Evolutionary conservation across 2,329 filamentous ascomycete genomes (phyloP).

Genomic region (Ophiostoma sp.): DNA sequence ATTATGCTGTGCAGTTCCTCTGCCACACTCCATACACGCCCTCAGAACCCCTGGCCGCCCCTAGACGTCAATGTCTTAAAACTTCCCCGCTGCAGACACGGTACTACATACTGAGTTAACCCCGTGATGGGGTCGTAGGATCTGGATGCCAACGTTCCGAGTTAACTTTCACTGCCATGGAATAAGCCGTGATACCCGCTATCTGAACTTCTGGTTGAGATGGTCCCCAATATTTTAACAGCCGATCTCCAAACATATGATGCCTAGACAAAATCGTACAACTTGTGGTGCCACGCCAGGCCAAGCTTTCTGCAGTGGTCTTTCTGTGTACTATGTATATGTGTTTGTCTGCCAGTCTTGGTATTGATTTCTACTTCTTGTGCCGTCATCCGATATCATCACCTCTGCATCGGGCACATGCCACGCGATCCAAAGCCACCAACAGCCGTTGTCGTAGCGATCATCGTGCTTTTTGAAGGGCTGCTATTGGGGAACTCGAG

Average conservation of each 20-base stretch:
- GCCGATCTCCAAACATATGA: slow-evolving; percentile 21
- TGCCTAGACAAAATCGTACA: slow-evolving; percentile 18
- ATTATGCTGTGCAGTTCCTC: too few relatives aligned
- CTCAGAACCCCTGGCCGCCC: not conserved
- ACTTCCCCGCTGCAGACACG: not conserved
- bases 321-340: too few relatives aligned
- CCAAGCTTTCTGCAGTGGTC: too few relatives aligned
- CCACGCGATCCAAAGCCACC: not conserved
- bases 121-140: not conserved
- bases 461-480: not conserved
- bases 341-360: too few relatives aligned
- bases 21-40: not conserved
- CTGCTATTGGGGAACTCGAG: not conserved
- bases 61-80: not conserved
- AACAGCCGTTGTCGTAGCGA: not conserved
- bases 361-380: too few relatives aligned
- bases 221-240: not conserved
- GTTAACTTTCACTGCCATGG: not conserved
- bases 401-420: not conserved
- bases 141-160: not conserved
- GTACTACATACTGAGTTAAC: not conserved
- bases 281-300: slow-evolving; percentile 18
- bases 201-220: not conserved
- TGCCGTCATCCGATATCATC: not conserved
- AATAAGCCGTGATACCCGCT: not conserved